Evolutionary conservation across 1,284 basidiomycete genomes (phyloP), one percentile per base, ranked within the genome.

Genomic region (Rhodotorula mucilaginosa): DNA sequence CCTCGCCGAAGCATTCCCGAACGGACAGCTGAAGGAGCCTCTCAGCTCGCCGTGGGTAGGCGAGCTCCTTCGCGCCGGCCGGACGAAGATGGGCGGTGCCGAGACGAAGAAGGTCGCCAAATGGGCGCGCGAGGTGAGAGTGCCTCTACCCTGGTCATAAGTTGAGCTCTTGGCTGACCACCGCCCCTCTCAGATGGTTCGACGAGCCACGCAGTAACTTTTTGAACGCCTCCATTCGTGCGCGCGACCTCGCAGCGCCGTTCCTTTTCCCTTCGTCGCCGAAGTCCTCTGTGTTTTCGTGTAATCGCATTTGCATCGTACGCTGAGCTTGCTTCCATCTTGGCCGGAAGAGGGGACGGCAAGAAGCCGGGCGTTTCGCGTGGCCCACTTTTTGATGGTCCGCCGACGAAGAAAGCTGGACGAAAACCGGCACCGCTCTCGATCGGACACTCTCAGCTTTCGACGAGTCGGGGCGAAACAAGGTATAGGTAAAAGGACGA

Each of bases 31-130:
- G 80, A 92, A 92, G 83, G 88, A 89, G 61, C 81, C 88, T 65
- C 83, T 99, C 67, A 85, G 92, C 61, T 84, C 87, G 57, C 88
- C 89, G 54, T 97, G 95, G 93, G 86, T 99, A 65, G 87, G 87
- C 4, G 84, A 85, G 26, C 89, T 93, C 74, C 84, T 99, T 79
- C 87, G 91, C 74, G 79, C 81, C 13, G 85, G 84, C n/a, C 79
- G 85, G 64, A 82, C 81, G 59, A 80, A 84, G 61, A 80, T 82
- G n/a, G 81, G 83, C 49, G 82, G 81, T 19, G 78, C 81, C 69
- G 81, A 83, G 73, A 84, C 84, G 58, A 82, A 83, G 66, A 83
- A 83, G 74, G 84, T 85, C 52, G 84, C 85, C 47, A 83, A 83
- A 60, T 87, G 86, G 82, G 85, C 85, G 8, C 82, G 84, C 73